phyloP scores from a whole-genome alignment of 2,329 filamentous ascomycete genomes.

The Aspergillus ruber region DNA sequence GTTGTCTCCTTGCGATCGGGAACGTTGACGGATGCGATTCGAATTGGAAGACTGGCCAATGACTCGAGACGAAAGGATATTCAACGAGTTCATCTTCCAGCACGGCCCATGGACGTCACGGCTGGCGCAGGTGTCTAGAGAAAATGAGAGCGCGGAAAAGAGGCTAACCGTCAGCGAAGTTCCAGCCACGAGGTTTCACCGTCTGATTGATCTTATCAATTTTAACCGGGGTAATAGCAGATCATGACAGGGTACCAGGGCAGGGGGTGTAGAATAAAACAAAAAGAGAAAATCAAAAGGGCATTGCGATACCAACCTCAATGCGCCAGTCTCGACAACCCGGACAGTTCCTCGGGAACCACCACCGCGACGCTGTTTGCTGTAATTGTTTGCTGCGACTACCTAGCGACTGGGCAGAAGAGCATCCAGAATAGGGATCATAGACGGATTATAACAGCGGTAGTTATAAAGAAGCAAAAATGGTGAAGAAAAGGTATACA shows the following conservation, averaged over 20 bases:
- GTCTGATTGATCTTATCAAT: background rate
- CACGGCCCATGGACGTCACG: slow-evolving; percentile 41
- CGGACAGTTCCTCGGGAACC: slow-evolving; percentile 16
- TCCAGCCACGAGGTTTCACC: background rate
- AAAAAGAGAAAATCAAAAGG: background rate
- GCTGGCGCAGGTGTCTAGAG: slow-evolving; percentile 30
- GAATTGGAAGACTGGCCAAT: slow-evolving; percentile 53
- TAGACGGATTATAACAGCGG: background rate
- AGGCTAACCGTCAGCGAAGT: background rate
- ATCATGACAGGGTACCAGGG: background rate
- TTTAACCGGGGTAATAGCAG: slow-evolving; percentile 7
- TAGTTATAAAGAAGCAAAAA: background rate
- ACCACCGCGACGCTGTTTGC: background rate
- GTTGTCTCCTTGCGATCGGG: slow-evolving; percentile 46
- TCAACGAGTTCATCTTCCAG: slow-evolving; percentile 89
- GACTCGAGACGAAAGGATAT: slow-evolving; percentile 82
- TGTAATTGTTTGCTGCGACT: background rate
- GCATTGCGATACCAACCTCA: slow-evolving; percentile 26
- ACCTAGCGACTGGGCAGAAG: background rate
- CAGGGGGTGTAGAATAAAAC: background rate
- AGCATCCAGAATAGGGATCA: background rate
- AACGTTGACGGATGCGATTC: slow-evolving; percentile 44
- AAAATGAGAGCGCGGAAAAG: slow-evolving; percentile 9
- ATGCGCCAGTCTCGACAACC: slow-evolving; percentile 33
- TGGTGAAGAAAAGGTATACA: background rate